Evolutionary conservation across 352 stramenopile genomes (phyloP).

Genomic region (Phytopythium chamaehyphon): DNA sequence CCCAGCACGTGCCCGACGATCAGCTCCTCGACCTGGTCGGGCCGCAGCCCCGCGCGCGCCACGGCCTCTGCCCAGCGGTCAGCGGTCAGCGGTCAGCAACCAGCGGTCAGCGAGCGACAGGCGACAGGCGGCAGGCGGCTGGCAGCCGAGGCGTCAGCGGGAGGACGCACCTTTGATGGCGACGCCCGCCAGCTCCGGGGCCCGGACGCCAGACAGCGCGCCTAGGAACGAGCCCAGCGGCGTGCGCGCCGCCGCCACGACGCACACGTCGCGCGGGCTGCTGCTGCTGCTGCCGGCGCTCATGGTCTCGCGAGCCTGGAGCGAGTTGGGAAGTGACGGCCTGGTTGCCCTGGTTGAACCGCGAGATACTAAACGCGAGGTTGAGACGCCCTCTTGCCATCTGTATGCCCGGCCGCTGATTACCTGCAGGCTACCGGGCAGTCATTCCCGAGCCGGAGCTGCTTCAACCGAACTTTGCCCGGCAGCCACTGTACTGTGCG

Average conservation of each 20-base stretch:
- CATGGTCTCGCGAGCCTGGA: background rate
- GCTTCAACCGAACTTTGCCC: background rate
- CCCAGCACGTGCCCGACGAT: conserved; percentile 94
- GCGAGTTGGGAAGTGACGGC: background rate
- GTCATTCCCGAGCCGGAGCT: background rate
- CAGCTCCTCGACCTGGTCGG: conserved; percentile 87
- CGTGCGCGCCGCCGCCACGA: conserved; percentile 93
- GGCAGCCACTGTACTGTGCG: no score
- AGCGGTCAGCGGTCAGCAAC: no score
- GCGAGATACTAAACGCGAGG: no score
- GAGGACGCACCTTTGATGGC: conserved; percentile 78
- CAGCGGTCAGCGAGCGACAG: no score
- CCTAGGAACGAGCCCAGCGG: conserved; percentile 92
- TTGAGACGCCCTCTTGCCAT: no score
- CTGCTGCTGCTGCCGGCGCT: conserved; percentile 1
- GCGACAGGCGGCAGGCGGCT: no score
- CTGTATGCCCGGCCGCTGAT: no score
- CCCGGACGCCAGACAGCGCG: conserved; percentile 77
- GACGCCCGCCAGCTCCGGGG: conserved; percentile 82
- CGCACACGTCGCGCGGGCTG: conserved; percentile 73
- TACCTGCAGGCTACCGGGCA: background rate
- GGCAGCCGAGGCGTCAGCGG: no score
- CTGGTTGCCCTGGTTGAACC: no score
- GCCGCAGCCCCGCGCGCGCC: conserved; percentile 36
- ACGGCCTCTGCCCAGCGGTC: conserved; percentile 25